Conservation (phyloP, 129 eudicot genomes). For the Helichrysum umbraculigerum region DNA sequence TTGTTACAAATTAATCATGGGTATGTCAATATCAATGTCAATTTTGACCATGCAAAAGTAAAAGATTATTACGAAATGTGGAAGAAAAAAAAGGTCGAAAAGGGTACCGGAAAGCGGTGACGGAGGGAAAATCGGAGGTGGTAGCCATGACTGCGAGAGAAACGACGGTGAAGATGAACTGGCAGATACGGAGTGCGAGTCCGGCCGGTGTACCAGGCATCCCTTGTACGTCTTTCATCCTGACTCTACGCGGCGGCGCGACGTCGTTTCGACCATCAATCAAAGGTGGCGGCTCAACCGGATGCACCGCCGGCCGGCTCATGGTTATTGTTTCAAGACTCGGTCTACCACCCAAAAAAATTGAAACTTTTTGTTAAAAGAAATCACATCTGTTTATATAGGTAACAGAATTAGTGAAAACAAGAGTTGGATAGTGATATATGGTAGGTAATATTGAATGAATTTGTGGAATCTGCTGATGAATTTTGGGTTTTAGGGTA, state of each 20-base stretch:
- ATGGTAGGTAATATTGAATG: background rate
- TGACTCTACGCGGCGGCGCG: slow-evolving; percentile 52
- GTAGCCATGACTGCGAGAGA: slow-evolving; percentile 79
- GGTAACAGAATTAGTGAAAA: slow-evolving; percentile 2
- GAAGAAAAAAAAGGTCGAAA: background rate
- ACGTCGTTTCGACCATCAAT: slow-evolving; percentile 40
- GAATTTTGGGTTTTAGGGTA: slow-evolving; percentile 20
- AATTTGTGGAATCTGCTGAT: slow-evolving; percentile 14
- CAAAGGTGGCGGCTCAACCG: slow-evolving; percentile 72
- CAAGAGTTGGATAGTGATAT: background rate
- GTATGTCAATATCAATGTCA: background rate
- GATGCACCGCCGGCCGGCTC: slow-evolving; percentile 97
- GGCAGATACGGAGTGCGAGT: slow-evolving; percentile 59
- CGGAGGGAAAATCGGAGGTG: slow-evolving; percentile 83
- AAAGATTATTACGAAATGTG: background rate
- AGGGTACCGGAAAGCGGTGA: slow-evolving; percentile 76
- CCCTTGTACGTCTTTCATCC: slow-evolving; percentile 84
- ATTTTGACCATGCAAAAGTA: slow-evolving; percentile 19
- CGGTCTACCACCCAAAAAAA: slow-evolving; percentile 12
- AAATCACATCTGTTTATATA: slow-evolving; percentile 18
- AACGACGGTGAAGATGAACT: slow-evolving; percentile 62
- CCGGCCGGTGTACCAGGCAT: slow-evolving; percentile 76
- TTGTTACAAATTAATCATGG: background rate
- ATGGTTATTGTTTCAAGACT: slow-evolving; percentile 26
- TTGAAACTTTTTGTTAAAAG: slow-evolving; percentile 5